These are phyloP conservation scores for Colletotrichum spaethianum DNA, from an alignment of 2,329 filamentous ascomycete genomes.

Conservation along the genomic window DNA sequence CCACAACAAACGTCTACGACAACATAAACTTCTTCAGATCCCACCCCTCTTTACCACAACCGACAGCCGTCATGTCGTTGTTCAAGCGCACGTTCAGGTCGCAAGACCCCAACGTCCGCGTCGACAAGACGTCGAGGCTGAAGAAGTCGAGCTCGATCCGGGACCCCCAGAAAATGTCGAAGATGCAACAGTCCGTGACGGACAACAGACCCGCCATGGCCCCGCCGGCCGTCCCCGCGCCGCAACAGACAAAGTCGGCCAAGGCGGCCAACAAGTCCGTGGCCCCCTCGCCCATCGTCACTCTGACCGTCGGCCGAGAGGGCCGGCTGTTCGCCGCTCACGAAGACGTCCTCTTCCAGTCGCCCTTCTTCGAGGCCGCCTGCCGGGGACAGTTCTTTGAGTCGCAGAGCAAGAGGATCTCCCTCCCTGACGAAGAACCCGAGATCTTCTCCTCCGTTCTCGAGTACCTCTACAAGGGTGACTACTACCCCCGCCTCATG, in stretches of 20 bases:
- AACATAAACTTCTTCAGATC: conserved; percentile 32
- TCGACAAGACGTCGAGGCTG: conserved; percentile 89
- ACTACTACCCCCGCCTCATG: conserved; percentile 88
- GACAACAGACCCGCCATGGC: conserved; percentile 56
- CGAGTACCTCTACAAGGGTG: conserved; percentile 94
- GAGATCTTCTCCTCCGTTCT: conserved; percentile 92
- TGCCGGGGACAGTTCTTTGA: conserved; percentile 75
- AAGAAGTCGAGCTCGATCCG: conserved; percentile 72
- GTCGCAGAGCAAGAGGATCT: conserved; percentile 82
- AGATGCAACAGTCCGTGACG: conserved; percentile 87
- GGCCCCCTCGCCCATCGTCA: conserved; percentile 79
- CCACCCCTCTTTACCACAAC: conserved; percentile 28
- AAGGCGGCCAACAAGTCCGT: conserved; percentile 43
- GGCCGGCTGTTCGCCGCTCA: conserved; percentile 92
- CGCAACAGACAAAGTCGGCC: conserved; percentile 61
- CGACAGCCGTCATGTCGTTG: conserved; percentile 69
- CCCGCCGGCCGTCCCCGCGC: conserved; percentile 56
- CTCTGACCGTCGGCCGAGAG: conserved; percentile 84
- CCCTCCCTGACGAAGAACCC: conserved; percentile 87
- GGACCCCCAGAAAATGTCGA: conserved; percentile 85
- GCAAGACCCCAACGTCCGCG: conserved; percentile 76
- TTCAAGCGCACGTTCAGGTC: conserved; percentile 93
- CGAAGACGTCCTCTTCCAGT: conserved; percentile 84
- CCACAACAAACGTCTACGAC: conserved; percentile 21
- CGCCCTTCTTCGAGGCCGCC: conserved; percentile 81